Base-by-base conservation (phyloP, 495 filamentous ascomycete species). In the Ramalina intermedia region DNA sequence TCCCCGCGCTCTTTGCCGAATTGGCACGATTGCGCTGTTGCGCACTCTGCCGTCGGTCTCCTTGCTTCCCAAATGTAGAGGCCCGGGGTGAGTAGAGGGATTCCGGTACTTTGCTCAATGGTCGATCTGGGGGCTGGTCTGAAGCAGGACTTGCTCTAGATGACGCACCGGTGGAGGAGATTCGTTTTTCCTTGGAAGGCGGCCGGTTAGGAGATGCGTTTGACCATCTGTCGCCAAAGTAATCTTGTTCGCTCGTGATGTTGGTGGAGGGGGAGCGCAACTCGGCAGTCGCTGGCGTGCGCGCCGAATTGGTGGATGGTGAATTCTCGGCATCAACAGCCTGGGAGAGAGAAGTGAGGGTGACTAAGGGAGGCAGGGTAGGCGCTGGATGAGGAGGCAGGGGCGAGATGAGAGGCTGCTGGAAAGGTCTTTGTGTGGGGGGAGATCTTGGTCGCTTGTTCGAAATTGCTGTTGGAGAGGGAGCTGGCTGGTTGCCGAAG, bases 281-380 rank as follows among this genome's bases (percentile, higher is more conserved):
- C 16, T 57, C 55, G 3, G 57, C 49, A 29, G 57, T 60, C 16
- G 60, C 63, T 21, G 65, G 61, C 6, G 63, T 66, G 42, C 55
- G 48, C 17, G 62, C 53, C 16, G 60, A 56, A 29, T 55, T 55
- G 3, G 65, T 67, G 23, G 65, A 67, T 9, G 65, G 63, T 4
- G 63, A 61, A 43, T 69, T 58, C 47, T 63, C 53, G 52, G 55
- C 52, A 55, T 62, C 60, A 26, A 62, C 54, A 11, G 58, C 58
- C 16, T 62, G 62, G 40, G 64, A 61, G 37, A 71, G 52, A 16
- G 67, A 69, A 13, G 66, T 60, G 1, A 69, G 60, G 4, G 65
- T 57, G 24, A 63, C 61, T 21, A 71, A 68, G 0, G 53, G 65
- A 18, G 68, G 63, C 20, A 69, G 51, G 16, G 60, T 55, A 33